A percentile compares a stretch with the other conserved stretches of the same genome.
These are phyloP conservation scores for Aphanomyces cochlioides DNA, from an alignment of 352 stramenopile genomes.

Conservation along the genomic window DNA sequence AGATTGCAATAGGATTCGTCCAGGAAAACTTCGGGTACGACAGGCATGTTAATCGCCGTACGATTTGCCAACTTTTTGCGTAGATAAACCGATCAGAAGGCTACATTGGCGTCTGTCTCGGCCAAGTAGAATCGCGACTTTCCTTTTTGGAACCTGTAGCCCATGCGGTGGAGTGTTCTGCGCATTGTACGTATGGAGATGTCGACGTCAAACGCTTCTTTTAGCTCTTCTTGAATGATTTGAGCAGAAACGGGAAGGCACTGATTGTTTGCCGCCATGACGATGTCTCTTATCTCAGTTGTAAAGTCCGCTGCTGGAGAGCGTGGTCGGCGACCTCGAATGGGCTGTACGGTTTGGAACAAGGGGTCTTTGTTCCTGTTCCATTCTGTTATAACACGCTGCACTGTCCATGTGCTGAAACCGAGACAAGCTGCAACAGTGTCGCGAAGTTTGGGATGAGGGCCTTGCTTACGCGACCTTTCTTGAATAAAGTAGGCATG, in stretches of 20 bases:
- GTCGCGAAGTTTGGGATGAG: neutral
- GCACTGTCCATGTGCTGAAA: neutral
- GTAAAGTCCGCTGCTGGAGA: neutral
- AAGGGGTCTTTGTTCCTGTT: neutral
- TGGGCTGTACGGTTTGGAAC: neutral
- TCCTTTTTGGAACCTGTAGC: neutral
- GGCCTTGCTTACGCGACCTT: neutral
- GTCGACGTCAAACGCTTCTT: neutral
- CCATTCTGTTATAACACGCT: neutral
- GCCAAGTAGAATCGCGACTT: neutral
- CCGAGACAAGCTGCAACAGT: neutral
- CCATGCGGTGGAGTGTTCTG: neutral
- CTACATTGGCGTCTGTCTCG: slow-evolving; percentile 1
- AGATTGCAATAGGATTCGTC: slow-evolving; percentile 35
- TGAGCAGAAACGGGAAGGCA: neutral
- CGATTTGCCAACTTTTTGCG: slow-evolving; percentile 7
- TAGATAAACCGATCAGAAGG: neutral
- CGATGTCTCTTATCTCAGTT: neutral
- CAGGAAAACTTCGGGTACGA: slow-evolving; percentile 31
- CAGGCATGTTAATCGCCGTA: neutral
- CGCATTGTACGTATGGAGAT: slow-evolving; percentile 4
- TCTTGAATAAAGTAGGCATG: neutral
- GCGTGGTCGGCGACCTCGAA: neutral
- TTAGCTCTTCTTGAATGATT: neutral
- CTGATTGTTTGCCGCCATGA: neutral